phyloP scores from a whole-genome alignment of 2,329 filamentous ascomycete genomes.

The Ceratocystis cacaofunesta region DNA sequence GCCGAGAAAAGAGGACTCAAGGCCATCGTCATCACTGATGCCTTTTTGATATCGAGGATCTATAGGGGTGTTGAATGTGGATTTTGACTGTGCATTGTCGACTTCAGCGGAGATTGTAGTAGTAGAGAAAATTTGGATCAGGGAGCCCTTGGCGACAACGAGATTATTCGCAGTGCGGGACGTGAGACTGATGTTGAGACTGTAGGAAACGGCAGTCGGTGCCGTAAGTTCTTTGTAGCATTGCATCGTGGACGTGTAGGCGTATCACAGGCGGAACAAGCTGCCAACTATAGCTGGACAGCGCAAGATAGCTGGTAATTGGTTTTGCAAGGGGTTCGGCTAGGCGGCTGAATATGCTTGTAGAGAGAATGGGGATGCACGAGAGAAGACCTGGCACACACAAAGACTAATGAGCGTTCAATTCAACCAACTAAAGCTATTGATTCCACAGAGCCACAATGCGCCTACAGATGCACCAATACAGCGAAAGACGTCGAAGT shows the following conservation, averaged over 20 bases:
- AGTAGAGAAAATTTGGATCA: slow-evolving; percentile 79
- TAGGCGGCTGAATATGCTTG: no score
- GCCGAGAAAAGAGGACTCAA: slow-evolving; percentile 52
- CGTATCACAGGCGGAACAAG: not conserved
- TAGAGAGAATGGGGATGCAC: not conserved
- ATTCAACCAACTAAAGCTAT: slow-evolving; percentile 15
- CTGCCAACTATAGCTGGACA: no score
- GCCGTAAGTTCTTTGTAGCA: slow-evolving; percentile 93
- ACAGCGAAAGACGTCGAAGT: not conserved
- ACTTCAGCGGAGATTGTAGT: slow-evolving; percentile 52
- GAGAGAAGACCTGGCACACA: slow-evolving; percentile 11
- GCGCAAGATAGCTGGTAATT: no score
- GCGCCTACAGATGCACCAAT: slow-evolving; percentile 2
- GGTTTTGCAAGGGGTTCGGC: no score
- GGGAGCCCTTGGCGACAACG: slow-evolving; percentile 77
- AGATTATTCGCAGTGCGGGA: slow-evolving; percentile 67
- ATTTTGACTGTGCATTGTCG: slow-evolving; percentile 30
- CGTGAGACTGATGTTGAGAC: slow-evolving; percentile 63
- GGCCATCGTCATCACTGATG: slow-evolving; percentile 44
- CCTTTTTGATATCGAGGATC: slow-evolving; percentile 35
- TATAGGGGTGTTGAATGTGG: slow-evolving; percentile 19
- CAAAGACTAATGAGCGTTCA: slow-evolving; percentile 14
- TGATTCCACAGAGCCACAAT: slow-evolving; percentile 9
- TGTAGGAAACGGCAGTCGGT: slow-evolving; percentile 86
- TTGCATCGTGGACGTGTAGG: slow-evolving; percentile 50